Percentiles rank a stretch among this genome's conserved stretches.
These are phyloP conservation scores for Chrysanthemum makinoi DNA, from an alignment of 129 eudicot genomes.

Conservation along the genomic window DNA sequence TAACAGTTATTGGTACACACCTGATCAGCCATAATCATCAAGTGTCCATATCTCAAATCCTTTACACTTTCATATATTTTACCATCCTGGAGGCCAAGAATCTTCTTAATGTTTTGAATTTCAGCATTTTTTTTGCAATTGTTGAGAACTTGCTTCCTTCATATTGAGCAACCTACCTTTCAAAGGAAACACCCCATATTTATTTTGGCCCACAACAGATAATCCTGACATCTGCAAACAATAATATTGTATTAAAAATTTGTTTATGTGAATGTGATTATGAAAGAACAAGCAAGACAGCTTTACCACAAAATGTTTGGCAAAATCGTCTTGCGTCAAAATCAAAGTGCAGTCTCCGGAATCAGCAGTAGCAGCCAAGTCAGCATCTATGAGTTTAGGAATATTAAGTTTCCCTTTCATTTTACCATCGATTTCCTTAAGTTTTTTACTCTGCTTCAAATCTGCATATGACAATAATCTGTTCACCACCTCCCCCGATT, in stretches of 20 bases:
- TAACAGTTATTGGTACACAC: conserved; percentile 23
- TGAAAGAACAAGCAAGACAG: neutral
- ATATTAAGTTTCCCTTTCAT: conserved; percentile 51
- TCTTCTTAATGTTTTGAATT: conserved; percentile 71
- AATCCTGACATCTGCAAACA: conserved; percentile 73
- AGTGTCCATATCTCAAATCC: conserved; percentile 80
- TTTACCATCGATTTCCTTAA: conserved; percentile 87
- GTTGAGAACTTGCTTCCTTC: conserved; percentile 82
- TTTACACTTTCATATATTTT: conserved; percentile 65
- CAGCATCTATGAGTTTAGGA: conserved; percentile 82
- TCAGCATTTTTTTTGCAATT: conserved; percentile 74
- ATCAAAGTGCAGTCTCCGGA: conserved; percentile 78
- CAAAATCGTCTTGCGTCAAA: conserved; percentile 97
- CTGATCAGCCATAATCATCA: conserved; percentile 99
- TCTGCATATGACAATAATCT: conserved; percentile 68
- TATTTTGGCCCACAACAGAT: conserved; percentile 71
- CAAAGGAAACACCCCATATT: conserved; percentile 88
- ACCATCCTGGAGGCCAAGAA: conserved; percentile 81
- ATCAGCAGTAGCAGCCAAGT: conserved; percentile 60
- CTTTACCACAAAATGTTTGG: conserved; percentile 89
- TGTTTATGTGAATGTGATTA: neutral
- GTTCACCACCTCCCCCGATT: conserved; percentile 58
- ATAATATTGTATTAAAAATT: neutral
- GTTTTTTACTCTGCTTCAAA: conserved; percentile 62
- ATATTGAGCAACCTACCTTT: conserved; percentile 93